A percentile compares a stretch with the other conserved stretches of the same genome.
These are phyloP conservation scores for Cymbidium sinense DNA, from an alignment of 106 monocot species.

Conservation along the genomic window DNA sequence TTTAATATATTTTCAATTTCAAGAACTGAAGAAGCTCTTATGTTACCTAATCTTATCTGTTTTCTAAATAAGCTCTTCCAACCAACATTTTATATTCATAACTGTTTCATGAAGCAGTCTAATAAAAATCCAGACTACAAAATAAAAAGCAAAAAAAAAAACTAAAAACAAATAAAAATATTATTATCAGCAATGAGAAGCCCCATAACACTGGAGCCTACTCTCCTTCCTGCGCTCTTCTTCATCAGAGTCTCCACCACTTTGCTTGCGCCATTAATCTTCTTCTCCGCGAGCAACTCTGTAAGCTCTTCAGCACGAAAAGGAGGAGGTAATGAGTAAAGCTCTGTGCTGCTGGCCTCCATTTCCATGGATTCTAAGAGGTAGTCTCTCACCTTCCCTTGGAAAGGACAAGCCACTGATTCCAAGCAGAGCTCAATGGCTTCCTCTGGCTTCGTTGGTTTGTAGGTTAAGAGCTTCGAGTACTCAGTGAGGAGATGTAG, in stretches of 20 bases:
- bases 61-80: too few species aligned
- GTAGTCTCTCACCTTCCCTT: conserved; percentile 19
- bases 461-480: conserved; percentile 39
- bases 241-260: not conserved
- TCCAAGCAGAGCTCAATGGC: conserved; percentile 39
- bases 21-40: too few species aligned
- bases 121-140: too few species aligned
- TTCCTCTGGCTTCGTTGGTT: conserved; percentile 32
- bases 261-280: not conserved
- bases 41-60: too few species aligned
- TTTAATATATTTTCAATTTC: too few species aligned
- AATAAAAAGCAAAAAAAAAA: too few species aligned
- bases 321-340: conserved; percentile 5
- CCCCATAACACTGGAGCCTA: too few species aligned
- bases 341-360: conserved; percentile 7
- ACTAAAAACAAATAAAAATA: too few species aligned
- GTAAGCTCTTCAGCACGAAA: not conserved
- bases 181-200: too few species aligned
- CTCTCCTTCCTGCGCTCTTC: too few species aligned
- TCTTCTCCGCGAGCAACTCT: conserved; percentile 7
- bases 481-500: conserved; percentile 53
- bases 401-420: conserved; percentile 28
- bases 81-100: too few species aligned
- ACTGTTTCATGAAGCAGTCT: too few species aligned
- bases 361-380: conserved; percentile 37